Evolutionary conservation across 345 rosid species (phyloP), one percentile per base, ranked within the genome.

Genomic region (Schrenkiella parvula): DNA sequence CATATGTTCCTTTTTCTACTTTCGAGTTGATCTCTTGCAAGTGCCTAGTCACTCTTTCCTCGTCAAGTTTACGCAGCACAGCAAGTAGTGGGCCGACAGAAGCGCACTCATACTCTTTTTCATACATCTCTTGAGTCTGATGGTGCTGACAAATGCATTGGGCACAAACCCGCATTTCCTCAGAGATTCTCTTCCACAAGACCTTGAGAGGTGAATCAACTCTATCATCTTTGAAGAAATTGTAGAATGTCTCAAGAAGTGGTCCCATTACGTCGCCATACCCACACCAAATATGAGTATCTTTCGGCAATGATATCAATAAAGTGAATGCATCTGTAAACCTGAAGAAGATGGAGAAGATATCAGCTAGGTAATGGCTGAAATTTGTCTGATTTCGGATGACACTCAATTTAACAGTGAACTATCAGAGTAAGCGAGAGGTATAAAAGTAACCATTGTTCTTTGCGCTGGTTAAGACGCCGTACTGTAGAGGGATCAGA

Each of bases 131-230:
- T 54, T 85, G 90, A 46, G 96, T 88, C 79, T 89, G 96, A 79
- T 95, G 95, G 58, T 95, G 97, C 85, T 95, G 97, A 73, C 84
- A 89, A 77, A 91, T 79, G 71, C 97, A 95, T 12, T 87, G 92
- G 13, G 91, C 79, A 71, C 99, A 95, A 31, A 64, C 79, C 44
- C 81, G 81, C 95, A 84, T 83, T 76, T 93, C 98, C 32, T 64
- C 70, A 29, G 95, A 91, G 22, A 89, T 77, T 74, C 97, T 85
- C 79, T 79, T 88, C 97, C 96, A 91, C 61, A 93, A 68, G 42
- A 85, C 76, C 70, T 79, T 82, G 31, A 93, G 96, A 74, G 98
- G 98, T 56, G 96, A 89, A 76, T 88, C 87, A 5, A 32, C 70
- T 39, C 89, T 80, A 41, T 84, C 87, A 29, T 93, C 96, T 77